Evolutionary conservation across 768 basidiomycete genomes (phyloP).

Genomic region (Russula olivacea): DNA sequence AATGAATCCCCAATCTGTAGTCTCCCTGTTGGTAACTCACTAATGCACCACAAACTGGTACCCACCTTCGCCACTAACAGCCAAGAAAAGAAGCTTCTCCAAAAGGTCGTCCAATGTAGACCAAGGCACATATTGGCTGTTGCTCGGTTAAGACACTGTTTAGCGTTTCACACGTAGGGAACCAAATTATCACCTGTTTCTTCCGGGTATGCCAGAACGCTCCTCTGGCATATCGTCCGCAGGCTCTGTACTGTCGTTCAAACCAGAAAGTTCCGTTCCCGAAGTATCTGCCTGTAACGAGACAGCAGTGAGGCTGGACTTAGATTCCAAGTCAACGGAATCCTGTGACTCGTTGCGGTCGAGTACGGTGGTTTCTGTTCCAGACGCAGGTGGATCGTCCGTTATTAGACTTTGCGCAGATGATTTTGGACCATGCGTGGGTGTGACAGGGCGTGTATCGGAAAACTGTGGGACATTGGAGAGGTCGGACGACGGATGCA

Average conservation of each 20-base stretch:
- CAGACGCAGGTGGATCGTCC: conserved; percentile 43
- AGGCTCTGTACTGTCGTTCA: conserved; percentile 13
- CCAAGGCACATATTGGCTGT: conserved; percentile 58
- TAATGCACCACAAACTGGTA: background rate
- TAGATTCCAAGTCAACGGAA: conserved; percentile 14
- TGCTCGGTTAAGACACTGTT: conserved; percentile 29
- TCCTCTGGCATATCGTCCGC: conserved; percentile 21
- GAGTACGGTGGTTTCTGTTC: conserved; percentile 36
- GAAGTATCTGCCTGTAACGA: conserved; percentile 11
- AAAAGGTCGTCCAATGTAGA: conserved; percentile 73
- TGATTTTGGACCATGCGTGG: conserved; percentile 33
- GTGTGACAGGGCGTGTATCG: background rate
- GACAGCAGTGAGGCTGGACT: conserved; percentile 1
- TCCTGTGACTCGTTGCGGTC: conserved; percentile 25
- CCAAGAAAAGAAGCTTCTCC: conserved; percentile 75
- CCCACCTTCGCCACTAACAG: conserved; percentile 79
- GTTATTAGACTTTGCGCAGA: conserved; percentile 52
- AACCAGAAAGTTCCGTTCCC: conserved; percentile 7
- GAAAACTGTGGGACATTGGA: conserved; percentile 17
- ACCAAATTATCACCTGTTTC: conserved; percentile 42
- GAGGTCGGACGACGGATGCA: conserved; percentile 28
- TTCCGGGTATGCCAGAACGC: conserved; percentile 27
- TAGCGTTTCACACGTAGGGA: background rate
- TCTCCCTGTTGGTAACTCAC: conserved; percentile 10
- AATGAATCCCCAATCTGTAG: conserved; percentile 66